Percentiles rank a stretch among this genome's conserved stretches.
Conservation (phyloP, 2,329 filamentous ascomycete genomes). For the Cercospora citrullina region DNA sequence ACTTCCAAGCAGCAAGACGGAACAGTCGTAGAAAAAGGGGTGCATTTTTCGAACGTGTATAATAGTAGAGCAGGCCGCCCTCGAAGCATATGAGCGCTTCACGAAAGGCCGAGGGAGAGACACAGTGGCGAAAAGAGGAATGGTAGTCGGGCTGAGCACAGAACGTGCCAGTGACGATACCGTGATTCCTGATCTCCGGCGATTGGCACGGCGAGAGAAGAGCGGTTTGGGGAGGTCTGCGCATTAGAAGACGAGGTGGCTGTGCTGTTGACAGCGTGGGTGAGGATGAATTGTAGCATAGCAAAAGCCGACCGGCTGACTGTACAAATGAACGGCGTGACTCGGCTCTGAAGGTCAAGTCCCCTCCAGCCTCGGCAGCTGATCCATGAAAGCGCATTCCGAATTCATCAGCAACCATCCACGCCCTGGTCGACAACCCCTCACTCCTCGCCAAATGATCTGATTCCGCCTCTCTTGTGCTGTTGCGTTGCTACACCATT, state of each 20-base stretch:
- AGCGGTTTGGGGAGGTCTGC: not conserved
- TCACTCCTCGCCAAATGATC: not conserved
- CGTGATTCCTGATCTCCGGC: not conserved
- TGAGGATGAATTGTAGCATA: conserved; percentile 4
- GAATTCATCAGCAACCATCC: conserved; percentile 1
- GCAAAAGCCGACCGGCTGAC: not conserved
- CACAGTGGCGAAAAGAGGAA: not conserved
- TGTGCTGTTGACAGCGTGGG: not conserved
- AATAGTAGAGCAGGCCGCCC: not conserved
- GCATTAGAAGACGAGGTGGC: not conserved
- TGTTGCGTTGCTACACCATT: not conserved
- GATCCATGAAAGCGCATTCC: not conserved
- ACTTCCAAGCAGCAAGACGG: not conserved
- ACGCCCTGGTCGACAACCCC: conserved; percentile 3
- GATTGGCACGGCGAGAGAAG: not conserved
- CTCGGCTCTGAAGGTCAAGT: not conserved
- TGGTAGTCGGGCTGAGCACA: not conserved
- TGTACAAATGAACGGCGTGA: not conserved
- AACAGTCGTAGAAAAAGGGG: not conserved
- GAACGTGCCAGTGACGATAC: not conserved
- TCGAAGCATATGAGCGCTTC: not conserved
- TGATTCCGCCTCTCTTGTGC: not conserved
- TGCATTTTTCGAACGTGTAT: not conserved
- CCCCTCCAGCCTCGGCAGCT: not conserved
- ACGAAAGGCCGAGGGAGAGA: not conserved